Base-by-base conservation (phyloP, 2,329 filamentous ascomycete genomes). In the Nigrospora sphaerica region DNA sequence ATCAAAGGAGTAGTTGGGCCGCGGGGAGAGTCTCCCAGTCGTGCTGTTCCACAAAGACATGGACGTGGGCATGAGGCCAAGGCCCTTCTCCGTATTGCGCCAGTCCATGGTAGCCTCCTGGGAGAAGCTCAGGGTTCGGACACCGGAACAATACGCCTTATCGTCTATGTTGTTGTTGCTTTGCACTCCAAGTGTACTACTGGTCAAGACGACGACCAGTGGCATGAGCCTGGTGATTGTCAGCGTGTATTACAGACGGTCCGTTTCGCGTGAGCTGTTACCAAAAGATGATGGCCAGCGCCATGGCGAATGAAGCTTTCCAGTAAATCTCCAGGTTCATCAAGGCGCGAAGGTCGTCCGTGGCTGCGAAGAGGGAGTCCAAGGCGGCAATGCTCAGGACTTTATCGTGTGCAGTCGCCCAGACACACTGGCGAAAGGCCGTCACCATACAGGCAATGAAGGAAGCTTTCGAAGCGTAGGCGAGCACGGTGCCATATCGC, bases 391-490 rank as follows among this genome's bases (percentile, higher is more conserved):
- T 49, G 23, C 49, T 59, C 14, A 61, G 51, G 13, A 61, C 44
- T 37, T 63, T 62, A 36, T 45, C 54, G 41, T 58, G 56, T 40
- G 64, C 54, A 3, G 61, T 64, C 11, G 50, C 50, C 61, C 62
- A 65, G 45, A 64, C 51, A 19, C 62, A 54, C 50, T 64, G 61
- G 33, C 54, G 51, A 39, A 59, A 64, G 6, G 62, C 60, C 13
- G 62, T 49, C 7, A 68, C 53, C 10, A 66, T 61, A 17, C 65
- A 58, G 6, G 66, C 60, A 44, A 62, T 59, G 17, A 70, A 56
- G 9, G 62, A 59, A 6, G 67, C 66, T 54, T 70, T 70, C 2
- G 66, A 56, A 12, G 59, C 63, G 35, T 66, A 69, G 4, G 67
- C 63, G 36, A 70, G 52, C 2, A 66, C 51, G 2, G 65, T 65